Evolutionary conservation across 441 rosid genomes (phyloP), one percentile per base, ranked within the genome.

Genomic region (Adansonia grandidieri): DNA sequence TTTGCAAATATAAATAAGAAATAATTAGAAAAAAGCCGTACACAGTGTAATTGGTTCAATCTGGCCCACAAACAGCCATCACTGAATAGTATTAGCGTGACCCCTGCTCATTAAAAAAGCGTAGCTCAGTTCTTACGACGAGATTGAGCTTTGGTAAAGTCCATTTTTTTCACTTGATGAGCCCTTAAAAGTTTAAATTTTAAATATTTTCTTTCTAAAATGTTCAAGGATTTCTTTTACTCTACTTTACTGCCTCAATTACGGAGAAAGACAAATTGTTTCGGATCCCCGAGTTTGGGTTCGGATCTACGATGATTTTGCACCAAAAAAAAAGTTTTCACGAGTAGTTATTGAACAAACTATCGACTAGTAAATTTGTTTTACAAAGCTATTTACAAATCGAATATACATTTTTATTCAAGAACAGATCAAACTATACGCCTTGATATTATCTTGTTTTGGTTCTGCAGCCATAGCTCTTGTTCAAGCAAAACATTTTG

Each of bases 361-460:
- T 15, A 9, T 54, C 9, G 19, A 42, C 24, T 10, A 45, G 71
- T 44, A 47, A 19, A 10, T 67, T 67, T 17, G 32, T 67, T 44
- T 9, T 17, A 9, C 24, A 19, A 42, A 17, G 71, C 11, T 44
- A 66, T 66, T 66, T 66, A 44, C 53, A 66, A 42, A 42, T 4
- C 17, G 71, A 42, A n/a, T 42, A 45, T 47, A 48, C 28, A 19
- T 9, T 19, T 67, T 5, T 19, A 19, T 22, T 68, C 54, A 45
- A 68, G 17, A 68, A 20, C 4, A 51, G 10, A 51, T 88, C 84
- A 87, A 56, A 76, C 42, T 61, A 80, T 58, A 61, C 83, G 89
- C 79, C 90, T 92, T 42, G 92, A 83, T 10, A 95, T 87, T 42
- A 93, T 92, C 84, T 86, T 90, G 78, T 85, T 87, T 80, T 95